A percentile compares a stretch with the other conserved stretches of the same genome.
Conservation (phyloP, 2,329 filamentous ascomycete genomes). For the Colletotrichum sansevieriae region DNA sequence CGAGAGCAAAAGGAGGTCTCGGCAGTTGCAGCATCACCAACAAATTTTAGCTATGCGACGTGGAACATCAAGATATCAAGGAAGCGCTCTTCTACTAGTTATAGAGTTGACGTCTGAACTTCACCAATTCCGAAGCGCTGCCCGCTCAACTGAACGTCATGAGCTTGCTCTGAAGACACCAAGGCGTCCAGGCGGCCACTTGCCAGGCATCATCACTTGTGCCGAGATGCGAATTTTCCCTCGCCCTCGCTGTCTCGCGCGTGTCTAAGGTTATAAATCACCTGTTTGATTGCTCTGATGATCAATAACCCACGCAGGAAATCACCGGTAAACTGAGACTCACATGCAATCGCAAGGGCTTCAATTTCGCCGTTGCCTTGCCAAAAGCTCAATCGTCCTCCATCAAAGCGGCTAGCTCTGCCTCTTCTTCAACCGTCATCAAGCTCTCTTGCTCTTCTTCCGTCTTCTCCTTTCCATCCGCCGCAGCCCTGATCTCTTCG, state of each 20-base stretch:
- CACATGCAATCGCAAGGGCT: background rate
- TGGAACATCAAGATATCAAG: no score
- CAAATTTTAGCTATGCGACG: no score
- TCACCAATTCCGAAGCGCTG: background rate
- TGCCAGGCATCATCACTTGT: background rate
- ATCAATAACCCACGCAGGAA: background rate
- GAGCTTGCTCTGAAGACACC: background rate
- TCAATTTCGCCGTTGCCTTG: background rate
- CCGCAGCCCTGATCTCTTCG: conserved; percentile 58
- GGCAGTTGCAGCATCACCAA: no score
- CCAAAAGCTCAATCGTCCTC: conserved; percentile 69
- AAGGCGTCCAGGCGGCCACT: background rate
- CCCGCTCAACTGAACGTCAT: background rate
- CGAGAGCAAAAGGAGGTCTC: no score
- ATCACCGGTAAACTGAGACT: background rate
- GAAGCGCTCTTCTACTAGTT: no score
- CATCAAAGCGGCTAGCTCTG: conserved; percentile 92
- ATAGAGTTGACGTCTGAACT: no score
- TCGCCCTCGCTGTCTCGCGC: background rate
- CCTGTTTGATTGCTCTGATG: background rate
- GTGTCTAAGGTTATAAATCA: background rate
- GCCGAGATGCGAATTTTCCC: background rate
- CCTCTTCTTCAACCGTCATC: conserved; percentile 91
- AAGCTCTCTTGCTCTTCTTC: conserved; percentile 62
- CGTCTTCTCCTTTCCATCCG: conserved; percentile 57